phyloP scores from a whole-genome alignment of 176 grass and related monocot species.

The Panicum miliaceum region DNA sequence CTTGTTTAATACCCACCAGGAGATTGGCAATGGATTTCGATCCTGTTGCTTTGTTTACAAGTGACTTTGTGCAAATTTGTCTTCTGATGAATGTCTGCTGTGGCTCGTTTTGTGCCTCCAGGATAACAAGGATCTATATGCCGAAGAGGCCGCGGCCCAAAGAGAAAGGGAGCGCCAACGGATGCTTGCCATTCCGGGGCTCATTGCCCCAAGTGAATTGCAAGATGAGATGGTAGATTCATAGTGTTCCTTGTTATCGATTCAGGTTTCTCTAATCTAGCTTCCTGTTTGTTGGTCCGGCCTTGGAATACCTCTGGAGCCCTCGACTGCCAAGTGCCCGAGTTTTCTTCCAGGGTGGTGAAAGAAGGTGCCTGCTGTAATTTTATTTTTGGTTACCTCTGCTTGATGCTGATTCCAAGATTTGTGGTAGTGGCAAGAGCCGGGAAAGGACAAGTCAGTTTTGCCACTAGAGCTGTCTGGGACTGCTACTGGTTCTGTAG shows the following conservation, averaged over 20 bases:
- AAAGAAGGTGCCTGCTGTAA: slow-evolving; percentile 63
- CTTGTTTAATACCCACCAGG: neutral
- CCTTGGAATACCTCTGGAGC: slow-evolving; percentile 51
- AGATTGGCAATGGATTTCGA: neutral
- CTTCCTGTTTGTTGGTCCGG: slow-evolving; percentile 36
- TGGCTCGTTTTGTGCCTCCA: slow-evolving; percentile 38
- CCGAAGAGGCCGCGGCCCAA: slow-evolving; percentile 93
- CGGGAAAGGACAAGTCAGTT: slow-evolving; percentile 51
- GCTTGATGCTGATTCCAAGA: slow-evolving; percentile 45
- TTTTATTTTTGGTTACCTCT: slow-evolving; percentile 54
- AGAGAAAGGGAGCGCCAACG: slow-evolving; percentile 93
- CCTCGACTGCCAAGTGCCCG: slow-evolving; percentile 39
- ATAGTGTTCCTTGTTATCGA: slow-evolving; percentile 43
- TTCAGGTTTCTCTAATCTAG: slow-evolving; percentile 51
- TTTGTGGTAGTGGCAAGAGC: slow-evolving; percentile 50
- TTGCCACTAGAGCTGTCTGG: slow-evolving; percentile 57
- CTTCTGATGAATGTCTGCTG: neutral
- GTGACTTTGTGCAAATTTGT: neutral
- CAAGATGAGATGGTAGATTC: slow-evolving; percentile 99
- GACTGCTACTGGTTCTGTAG: slow-evolving; percentile 53
- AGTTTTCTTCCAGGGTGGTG: slow-evolving; percentile 61
- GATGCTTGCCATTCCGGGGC: slow-evolving; percentile 93
- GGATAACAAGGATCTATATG: slow-evolving; percentile 99
- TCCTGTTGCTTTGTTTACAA: neutral
- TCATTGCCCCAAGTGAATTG: slow-evolving; percentile 96